A percentile compares a stretch with the other conserved stretches of the same genome.
These are phyloP conservation scores for Phylloporus sp. DNA, from an alignment of 768 basidiomycete genomes.

Conservation along the genomic window DNA sequence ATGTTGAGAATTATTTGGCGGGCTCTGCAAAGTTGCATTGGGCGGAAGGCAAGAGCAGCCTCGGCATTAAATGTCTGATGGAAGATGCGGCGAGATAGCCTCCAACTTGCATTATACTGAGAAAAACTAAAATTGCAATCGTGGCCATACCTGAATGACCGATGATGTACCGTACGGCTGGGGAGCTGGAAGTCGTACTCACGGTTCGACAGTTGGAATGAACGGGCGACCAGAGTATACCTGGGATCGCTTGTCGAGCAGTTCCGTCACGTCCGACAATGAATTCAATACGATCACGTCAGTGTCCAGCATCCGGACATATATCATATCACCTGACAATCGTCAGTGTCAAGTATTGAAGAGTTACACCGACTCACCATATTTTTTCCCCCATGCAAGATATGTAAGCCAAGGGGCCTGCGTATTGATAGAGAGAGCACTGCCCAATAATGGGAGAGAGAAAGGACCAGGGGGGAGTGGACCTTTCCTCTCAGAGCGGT, in stretches of 20 bases:
- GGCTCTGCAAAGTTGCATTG: constrained; percentile 6
- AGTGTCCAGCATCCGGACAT: constrained; percentile 1
- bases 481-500: too few species aligned
- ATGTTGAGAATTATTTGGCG: not conserved
- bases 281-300: constrained; percentile 12
- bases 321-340: constrained; percentile 6
- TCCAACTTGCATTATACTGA: not conserved
- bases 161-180: not conserved
- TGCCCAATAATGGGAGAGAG: too few species aligned
- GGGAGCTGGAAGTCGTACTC: not conserved
- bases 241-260: constrained; percentile 13
- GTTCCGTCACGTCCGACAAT: not conserved
- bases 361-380: too few species aligned
- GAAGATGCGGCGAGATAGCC: constrained; percentile 6
- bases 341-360: not conserved
- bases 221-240: constrained; percentile 13
- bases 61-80: constrained; percentile 8
- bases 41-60: not conserved
- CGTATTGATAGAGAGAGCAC: too few species aligned
- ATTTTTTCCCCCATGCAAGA: too few species aligned
- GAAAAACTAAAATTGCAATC: not conserved
- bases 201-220: constrained; percentile 3
- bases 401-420: too few species aligned
- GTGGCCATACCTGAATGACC: constrained; percentile 4
- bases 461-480: too few species aligned